phyloP scores from a whole-genome alignment of 345 rosid genomes.

The Cardiospermum halicacabum region DNA sequence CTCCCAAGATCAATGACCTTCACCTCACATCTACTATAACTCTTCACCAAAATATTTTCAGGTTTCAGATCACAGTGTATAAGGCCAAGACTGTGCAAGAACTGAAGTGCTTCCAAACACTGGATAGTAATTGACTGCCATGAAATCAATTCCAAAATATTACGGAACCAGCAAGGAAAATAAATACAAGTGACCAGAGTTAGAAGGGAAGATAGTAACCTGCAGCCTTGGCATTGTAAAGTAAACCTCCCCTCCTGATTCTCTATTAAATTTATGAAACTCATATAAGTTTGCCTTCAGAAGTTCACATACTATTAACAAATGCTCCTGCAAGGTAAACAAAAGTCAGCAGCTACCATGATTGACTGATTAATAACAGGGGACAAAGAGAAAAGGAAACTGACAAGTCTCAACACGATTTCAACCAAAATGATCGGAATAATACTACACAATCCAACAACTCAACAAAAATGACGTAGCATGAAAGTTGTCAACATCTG shows the following conservation, averaged over 20 bases:
- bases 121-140: constrained; percentile 96
- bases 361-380: not conserved
- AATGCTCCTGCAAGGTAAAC: constrained; percentile 72
- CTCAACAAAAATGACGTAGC: no score
- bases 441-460: no score
- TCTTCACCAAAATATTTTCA: constrained; percentile 91
- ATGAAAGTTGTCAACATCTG: no score
- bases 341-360: constrained; percentile 3
- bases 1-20: constrained; percentile 99
- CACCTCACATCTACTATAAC: constrained; percentile 97
- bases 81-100: constrained; percentile 92
- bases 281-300: constrained; percentile 98
- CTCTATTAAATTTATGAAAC: constrained; percentile 96
- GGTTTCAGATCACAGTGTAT: constrained; percentile 98
- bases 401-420: no score
- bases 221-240: constrained; percentile 99
- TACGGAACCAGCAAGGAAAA: constrained; percentile 17
- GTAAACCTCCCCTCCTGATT: constrained; percentile 98
- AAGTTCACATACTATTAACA: constrained; percentile 95
- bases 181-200: constrained; percentile 3
- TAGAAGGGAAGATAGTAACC: constrained; percentile 41
- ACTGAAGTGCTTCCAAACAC: constrained; percentile 93
- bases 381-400: not conserved
- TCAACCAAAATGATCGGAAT: no score
- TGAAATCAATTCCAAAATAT: constrained; percentile 23